phyloP scores from a whole-genome alignment of 495 filamentous ascomycete genomes.

The Eremomyces bilateralis region DNA sequence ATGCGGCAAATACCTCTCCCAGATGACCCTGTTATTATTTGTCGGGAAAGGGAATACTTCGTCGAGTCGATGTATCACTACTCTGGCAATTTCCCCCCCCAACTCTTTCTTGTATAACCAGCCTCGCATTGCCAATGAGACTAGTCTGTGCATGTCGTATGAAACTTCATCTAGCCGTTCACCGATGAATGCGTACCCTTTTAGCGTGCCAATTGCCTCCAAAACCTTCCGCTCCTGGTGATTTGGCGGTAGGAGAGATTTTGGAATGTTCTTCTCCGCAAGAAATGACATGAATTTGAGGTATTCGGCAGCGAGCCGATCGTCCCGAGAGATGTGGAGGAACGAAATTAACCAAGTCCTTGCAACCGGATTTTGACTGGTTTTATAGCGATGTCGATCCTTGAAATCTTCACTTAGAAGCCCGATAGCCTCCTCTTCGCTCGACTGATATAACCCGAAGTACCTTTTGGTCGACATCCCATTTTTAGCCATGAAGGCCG shows the following conservation, averaged over 20 bases:
- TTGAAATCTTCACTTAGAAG: slow-evolving; percentile 1
- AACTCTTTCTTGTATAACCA: slow-evolving; percentile 15
- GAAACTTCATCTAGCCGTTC: too few relatives aligned
- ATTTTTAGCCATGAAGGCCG: slow-evolving; percentile 18
- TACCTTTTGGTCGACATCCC: background rate
- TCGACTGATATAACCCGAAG: background rate
- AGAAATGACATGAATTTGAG: slow-evolving; percentile 1
- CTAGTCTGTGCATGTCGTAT: slow-evolving; percentile 27
- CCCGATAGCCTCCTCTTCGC: background rate
- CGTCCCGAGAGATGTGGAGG: background rate
- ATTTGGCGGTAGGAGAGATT: background rate
- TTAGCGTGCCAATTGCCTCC: background rate
- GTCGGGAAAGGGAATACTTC: too few relatives aligned
- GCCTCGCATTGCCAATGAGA: slow-evolving; percentile 23
- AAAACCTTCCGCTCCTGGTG: too few relatives aligned
- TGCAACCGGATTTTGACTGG: background rate
- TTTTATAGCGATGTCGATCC: background rate
- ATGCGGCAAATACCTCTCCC: too few relatives aligned
- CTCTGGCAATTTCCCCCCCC: too few relatives aligned
- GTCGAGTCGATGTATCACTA: too few relatives aligned
- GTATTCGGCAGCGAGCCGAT: background rate
- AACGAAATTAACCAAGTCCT: slow-evolving; percentile 4
- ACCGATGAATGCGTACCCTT: background rate
- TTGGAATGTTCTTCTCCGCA: slow-evolving; percentile 1
- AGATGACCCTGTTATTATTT: too few relatives aligned